Base-by-base conservation (phyloP, 306 rosid genomes). In the Quercus ilex region DNA sequence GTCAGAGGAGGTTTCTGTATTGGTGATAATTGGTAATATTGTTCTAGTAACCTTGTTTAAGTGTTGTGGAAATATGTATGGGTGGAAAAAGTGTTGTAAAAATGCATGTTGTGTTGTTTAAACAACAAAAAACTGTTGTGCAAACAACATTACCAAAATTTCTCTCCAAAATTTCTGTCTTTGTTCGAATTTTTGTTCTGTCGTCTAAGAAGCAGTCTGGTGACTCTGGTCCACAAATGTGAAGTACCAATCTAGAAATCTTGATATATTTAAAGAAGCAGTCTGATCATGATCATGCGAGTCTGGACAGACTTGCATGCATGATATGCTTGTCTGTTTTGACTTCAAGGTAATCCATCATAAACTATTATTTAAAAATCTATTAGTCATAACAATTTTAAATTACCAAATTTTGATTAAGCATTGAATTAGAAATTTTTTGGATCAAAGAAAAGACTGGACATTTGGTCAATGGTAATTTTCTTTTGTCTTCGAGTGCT, bases 61-160 rank as follows among this genome's bases (percentile, higher is more conserved):
- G 1, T 41, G 0, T 41, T 41, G 3, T 41, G 0, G 0, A 41
- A 41, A 41, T 41, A 1, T 3, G 0, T 41, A 2, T 8, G 0
- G 0, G 0, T 38, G 2, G 0, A 41, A 35, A 33, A 41, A 41
- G 1, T 41, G 1, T 41, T 41, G 12, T 0, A 1, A 0, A 41
- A 8, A 41, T 41, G 0, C 12, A 41, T 41, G 2, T 2, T 41
- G 0, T 41, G 0, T 41, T 41, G 11, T 41, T 41, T 41, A 41
- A 9, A 41, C 1, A 7, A 38, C 0, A n/a, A 3, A 38, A 1
- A 8, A 38, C 3, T 8, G 0, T 38, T 2, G 3, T 38, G 7
- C 11, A 38, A 38, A 38, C 3, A 41, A 41, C 1, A 0, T 41
- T 38, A 38, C 20, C 4, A 11, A 5, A 59, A 0, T 58, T 58